phyloP scores from a whole-genome alignment of 257 asterid species.

The Solanum medicagineum region DNA sequence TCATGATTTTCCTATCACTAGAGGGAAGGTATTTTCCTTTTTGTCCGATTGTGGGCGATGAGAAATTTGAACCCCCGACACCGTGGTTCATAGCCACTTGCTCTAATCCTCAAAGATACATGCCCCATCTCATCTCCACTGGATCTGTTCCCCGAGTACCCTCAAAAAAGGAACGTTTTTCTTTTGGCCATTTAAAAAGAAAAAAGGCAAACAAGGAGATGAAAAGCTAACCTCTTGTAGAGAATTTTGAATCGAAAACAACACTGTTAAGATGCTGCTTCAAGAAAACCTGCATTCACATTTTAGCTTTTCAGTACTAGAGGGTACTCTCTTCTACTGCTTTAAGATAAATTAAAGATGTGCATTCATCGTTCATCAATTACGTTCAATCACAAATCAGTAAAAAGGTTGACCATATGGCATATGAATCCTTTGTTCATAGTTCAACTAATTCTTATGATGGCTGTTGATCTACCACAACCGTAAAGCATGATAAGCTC shows the following conservation, averaged over 20 bases:
- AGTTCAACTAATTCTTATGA: background rate
- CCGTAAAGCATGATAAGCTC: background rate
- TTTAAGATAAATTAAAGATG: background rate
- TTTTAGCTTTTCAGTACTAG: background rate
- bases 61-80: background rate
- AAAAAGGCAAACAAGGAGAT: background rate
- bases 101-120: background rate
- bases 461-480: background rate
- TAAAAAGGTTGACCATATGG: background rate
- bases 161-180: background rate
- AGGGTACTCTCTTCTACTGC: background rate
- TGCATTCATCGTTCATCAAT: background rate
- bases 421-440: background rate
- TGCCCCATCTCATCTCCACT: background rate
- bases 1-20: background rate
- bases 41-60: background rate
- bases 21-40: background rate
- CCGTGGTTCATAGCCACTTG: background rate
- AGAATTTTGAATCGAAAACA: constrained; percentile 64
- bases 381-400: background rate
- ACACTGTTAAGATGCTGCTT: constrained; percentile 69
- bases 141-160: background rate
- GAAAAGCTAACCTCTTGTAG: constrained; percentile 25
- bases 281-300: constrained; percentile 67
- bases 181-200: background rate